Conservation (phyloP, 2,329 filamentous ascomycete species). For the Alternaria viburni region DNA sequence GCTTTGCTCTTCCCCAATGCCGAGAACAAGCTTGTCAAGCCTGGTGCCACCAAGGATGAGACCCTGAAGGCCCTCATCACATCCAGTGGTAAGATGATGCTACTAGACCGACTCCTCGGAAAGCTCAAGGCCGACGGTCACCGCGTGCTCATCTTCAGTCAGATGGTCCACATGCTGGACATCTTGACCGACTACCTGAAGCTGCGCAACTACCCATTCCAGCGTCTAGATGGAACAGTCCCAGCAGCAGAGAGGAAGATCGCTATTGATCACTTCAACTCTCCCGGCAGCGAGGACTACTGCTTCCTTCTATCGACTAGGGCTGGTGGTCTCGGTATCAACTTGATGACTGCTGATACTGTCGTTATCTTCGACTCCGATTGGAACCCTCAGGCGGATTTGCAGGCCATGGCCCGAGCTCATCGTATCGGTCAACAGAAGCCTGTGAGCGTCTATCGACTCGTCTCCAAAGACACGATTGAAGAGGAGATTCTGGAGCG, state of each 20-base stretch:
- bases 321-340: slow-evolving; percentile 97
- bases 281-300: slow-evolving; percentile 94
- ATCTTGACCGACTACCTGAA: slow-evolving; percentile 94
- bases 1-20: slow-evolving; percentile 97
- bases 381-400: slow-evolving; percentile 97
- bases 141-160: slow-evolving; percentile 96
- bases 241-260: slow-evolving; percentile 84
- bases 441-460: slow-evolving; percentile 92
- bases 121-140: slow-evolving; percentile 94
- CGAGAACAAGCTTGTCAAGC: slow-evolving; percentile 85
- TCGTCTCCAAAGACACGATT: slow-evolving; percentile 97
- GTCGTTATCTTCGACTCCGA: slow-evolving; percentile 98
- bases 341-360: slow-evolving; percentile 97
- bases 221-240: slow-evolving; percentile 94
- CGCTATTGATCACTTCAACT: slow-evolving; percentile 98
- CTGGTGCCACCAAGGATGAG: slow-evolving; percentile 83
- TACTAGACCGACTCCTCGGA: slow-evolving; percentile 90
- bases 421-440: slow-evolving; percentile 97
- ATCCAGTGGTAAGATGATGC: slow-evolving; percentile 99
- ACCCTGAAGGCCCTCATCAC: slow-evolving; percentile 91
- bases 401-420: slow-evolving; percentile 97
- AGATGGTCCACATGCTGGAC: slow-evolving; percentile 99
- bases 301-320: slow-evolving; percentile 94
- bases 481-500: slow-evolving; percentile 97
- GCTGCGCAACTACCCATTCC: slow-evolving; percentile 91